Evolutionary conservation across 169 alveolate species (phyloP).

Genomic region (Plasmodium knowlesi): DNA sequence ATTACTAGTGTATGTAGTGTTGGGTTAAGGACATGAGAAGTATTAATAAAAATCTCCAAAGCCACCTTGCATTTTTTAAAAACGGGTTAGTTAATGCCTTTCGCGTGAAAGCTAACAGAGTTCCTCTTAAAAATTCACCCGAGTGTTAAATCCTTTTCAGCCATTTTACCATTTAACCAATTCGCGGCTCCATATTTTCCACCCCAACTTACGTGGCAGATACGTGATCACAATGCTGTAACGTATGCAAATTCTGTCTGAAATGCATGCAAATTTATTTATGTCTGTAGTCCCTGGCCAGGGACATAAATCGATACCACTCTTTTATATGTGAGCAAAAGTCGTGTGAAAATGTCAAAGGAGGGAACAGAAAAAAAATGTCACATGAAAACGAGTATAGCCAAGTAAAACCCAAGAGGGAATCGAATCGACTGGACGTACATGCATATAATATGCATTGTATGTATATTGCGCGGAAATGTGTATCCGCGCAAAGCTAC

Average conservation of each 20-base stretch:
- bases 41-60: background rate
- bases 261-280: background rate
- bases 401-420: background rate
- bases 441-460: background rate
- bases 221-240: background rate
- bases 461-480: background rate
- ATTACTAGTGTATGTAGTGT: background rate
- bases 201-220: background rate
- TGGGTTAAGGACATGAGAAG: background rate
- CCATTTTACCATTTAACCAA: background rate
- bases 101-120: background rate
- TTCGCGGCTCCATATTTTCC: background rate
- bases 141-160: background rate
- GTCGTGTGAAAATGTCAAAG: background rate
- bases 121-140: background rate
- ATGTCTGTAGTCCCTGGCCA: background rate
- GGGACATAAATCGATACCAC: background rate
- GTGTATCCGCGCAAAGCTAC: background rate
- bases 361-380: background rate
- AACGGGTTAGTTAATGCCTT: background rate
- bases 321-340: background rate
- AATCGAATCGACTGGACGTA: background rate
- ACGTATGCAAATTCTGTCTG: conserved; percentile 2
- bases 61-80: background rate
- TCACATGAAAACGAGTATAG: background rate